A percentile compares a stretch with the other conserved stretches of the same genome.
These are phyloP conservation scores for Zizania palustris DNA, from an alignment of 202 grass and related monocot species.

Conservation along the genomic window DNA sequence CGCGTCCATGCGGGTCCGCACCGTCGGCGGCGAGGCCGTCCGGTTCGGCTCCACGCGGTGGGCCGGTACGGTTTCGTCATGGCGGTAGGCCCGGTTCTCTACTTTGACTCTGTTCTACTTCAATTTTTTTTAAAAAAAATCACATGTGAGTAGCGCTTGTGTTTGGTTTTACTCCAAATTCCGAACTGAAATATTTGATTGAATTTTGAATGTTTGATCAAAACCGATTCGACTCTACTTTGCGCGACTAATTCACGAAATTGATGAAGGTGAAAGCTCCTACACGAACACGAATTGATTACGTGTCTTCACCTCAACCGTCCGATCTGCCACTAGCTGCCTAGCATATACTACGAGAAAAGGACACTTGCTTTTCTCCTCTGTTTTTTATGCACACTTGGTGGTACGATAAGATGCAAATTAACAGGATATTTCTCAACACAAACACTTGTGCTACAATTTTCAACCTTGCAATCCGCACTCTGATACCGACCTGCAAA, in stretches of 20 bases:
- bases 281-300: background rate
- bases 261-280: background rate
- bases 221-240: background rate
- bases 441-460: background rate
- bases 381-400: background rate
- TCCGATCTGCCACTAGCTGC: background rate
- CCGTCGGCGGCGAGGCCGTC: background rate
- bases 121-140: background rate
- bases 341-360: background rate
- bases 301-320: background rate
- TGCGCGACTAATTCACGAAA: background rate
- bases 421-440: background rate
- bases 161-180: background rate
- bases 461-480: background rate
- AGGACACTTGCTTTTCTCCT: background rate
- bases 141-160: background rate
- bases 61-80: slow-evolving; percentile 26
- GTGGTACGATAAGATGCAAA: background rate
- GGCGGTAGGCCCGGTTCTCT: background rate
- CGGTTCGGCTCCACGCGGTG: slow-evolving; percentile 67
- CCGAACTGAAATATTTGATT: background rate
- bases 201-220: background rate
- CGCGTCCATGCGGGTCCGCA: too few species aligned
- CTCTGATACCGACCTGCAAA: too few species aligned
- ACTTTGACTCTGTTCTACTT: background rate